These are phyloP conservation scores for Zalerion maritima DNA, from an alignment of 495 filamentous ascomycete species.

Conservation along the genomic window DNA sequence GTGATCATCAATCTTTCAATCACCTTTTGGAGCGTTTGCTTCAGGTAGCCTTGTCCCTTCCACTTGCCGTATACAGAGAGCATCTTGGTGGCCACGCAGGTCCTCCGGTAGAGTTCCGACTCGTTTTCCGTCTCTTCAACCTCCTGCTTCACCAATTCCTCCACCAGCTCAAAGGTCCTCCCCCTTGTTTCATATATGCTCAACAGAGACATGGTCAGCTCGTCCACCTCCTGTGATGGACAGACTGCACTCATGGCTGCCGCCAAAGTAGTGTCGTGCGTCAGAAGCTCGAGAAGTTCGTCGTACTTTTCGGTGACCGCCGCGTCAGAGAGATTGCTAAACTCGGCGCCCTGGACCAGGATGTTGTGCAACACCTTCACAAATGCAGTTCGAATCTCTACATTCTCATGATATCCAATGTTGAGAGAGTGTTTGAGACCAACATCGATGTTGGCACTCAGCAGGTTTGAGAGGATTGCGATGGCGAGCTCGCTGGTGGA, in stretches of 20 bases:
- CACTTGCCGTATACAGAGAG: slow-evolving; percentile 52
- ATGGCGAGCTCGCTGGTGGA: slow-evolving; percentile 45
- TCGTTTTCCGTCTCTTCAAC: slow-evolving; percentile 52
- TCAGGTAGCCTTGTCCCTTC: slow-evolving; percentile 48
- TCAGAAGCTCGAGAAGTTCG: slow-evolving; percentile 43
- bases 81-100: slow-evolving; percentile 55
- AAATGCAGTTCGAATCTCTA: slow-evolving; percentile 52
- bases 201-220: slow-evolving; percentile 46
- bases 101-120: slow-evolving; percentile 44
- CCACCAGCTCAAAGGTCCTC: slow-evolving; percentile 41
- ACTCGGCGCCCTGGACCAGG: slow-evolving; percentile 50
- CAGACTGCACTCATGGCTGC: slow-evolving; percentile 46
- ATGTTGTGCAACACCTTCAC: slow-evolving; percentile 54
- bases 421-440: slow-evolving; percentile 48
- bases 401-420: slow-evolving; percentile 52
- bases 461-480: slow-evolving; percentile 46
- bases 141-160: slow-evolving; percentile 50
- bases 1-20: slow-evolving; percentile 44
- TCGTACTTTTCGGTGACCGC: slow-evolving; percentile 53
- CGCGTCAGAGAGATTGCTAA: slow-evolving; percentile 47
- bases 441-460: slow-evolving; percentile 55
- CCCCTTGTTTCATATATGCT: slow-evolving; percentile 55
- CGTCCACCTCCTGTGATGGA: slow-evolving; percentile 49
- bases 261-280: slow-evolving; percentile 43
- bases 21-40: slow-evolving; percentile 46